Evolutionary conservation across 2,329 filamentous ascomycete genomes (phyloP).

Genomic region (Coniochaeta ligniaria): DNA sequence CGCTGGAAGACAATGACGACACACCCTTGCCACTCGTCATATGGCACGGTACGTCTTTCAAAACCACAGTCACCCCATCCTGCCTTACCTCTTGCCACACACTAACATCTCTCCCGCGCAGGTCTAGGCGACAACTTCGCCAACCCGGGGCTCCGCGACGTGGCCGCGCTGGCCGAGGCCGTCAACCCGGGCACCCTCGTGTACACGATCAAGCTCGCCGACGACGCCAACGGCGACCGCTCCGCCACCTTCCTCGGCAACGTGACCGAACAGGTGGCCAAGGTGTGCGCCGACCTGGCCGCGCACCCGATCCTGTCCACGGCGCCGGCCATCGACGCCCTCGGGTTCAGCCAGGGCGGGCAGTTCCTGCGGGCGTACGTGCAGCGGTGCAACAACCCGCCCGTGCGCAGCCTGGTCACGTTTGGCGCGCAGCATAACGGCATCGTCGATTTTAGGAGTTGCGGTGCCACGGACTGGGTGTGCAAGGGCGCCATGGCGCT

Average conservation of each 20-base stretch:
- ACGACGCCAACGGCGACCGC: conserved; percentile 61
- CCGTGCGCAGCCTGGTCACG: conserved; percentile 72
- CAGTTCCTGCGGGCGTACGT: conserved; percentile 91
- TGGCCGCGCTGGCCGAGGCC: conserved; percentile 64
- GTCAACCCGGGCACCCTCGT: conserved; percentile 78
- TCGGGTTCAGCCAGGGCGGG: conserved; percentile 93
- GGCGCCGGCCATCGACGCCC: conserved; percentile 76
- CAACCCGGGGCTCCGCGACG: conserved; percentile 63
- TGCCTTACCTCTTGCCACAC: conserved; percentile 15
- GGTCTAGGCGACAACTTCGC: conserved; percentile 65
- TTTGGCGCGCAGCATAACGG: conserved; percentile 92
- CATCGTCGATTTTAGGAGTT: conserved; percentile 75
- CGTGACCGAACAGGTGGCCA: conserved; percentile 66
- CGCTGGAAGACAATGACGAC: conserved; percentile 37
- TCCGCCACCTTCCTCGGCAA: conserved; percentile 88
- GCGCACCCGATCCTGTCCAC: conserved; percentile 72
- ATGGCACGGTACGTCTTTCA: conserved; percentile 66
- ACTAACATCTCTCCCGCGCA: conserved; percentile 6
- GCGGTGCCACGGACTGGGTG: conserved; percentile 64
- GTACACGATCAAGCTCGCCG: conserved; percentile 68
- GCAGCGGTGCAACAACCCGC: conserved; percentile 74
- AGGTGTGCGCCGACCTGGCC: conserved; percentile 72
- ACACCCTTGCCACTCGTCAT: conserved; percentile 84
- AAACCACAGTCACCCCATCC: conserved; percentile 24
- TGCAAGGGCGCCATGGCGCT: conserved; percentile 76